Base-by-base conservation (phyloP, 2,329 filamentous ascomycete species). In the Verticillium dahliae region DNA sequence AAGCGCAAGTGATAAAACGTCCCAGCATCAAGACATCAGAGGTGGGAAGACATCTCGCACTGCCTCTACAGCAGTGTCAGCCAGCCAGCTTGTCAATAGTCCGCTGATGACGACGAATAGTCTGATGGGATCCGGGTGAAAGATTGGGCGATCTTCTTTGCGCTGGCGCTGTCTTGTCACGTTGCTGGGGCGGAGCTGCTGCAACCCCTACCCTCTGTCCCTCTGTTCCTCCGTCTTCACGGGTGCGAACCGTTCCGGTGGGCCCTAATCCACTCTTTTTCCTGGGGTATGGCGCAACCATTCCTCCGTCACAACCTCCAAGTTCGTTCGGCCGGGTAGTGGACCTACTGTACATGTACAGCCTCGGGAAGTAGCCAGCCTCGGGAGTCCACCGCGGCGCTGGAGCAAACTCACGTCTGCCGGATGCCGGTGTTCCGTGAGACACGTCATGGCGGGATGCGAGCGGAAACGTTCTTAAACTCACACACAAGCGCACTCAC, bases 231-330 rank as follows among this genome's bases (percentile, higher is more conserved):
- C n/a, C 6, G 14, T 22, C 18, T 22, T 22, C 41, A 15, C 41
- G 41, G 41, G n/a, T 50, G 41, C n/a, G 15, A 50, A 27, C n/a
- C 15, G n/a, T 50, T 50, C 41, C 41, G 41, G 41, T 37, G 11
- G 35, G 35, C 14, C 41, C n/a, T 22, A n/a, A 22, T 11, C 41
- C 41, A 50, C 41, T 22, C 41, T 50, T 22, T 11, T 10, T 27
- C 41, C n/a, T 50, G 41, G 41, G 33, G 57, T 18, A 45, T 58
- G 57, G 57, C 22, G 38, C 33, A 58, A 58, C 57, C 38, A 58
- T 58, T 58, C 22, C 57, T 41, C 57, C 57, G 57, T 34, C 38
- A 13, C 38, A 18, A 56, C 55, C 15, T 56, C 22, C 9, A 56
- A 22, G 18, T 22, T 22, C 18, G 55, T 56, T 56, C 55, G 15